A percentile compares a stretch with the other conserved stretches of the same genome.
Conservation (phyloP, 306 rosid genomes). For the Malus asiatica region DNA sequence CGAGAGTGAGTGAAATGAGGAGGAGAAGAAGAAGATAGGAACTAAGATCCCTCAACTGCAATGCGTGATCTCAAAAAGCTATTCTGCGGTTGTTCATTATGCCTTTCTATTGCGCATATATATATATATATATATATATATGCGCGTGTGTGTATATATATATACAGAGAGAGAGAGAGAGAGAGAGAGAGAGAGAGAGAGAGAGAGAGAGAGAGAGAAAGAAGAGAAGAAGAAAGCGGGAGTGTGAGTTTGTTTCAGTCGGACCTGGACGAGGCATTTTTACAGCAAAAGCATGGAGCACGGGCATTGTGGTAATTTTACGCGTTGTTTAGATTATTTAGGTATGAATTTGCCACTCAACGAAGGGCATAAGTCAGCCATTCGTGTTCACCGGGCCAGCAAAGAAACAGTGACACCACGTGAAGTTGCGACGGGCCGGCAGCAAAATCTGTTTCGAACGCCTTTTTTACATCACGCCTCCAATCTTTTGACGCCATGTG, state of each 20-base stretch:
- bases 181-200: too few species aligned
- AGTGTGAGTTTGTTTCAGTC: neutral
- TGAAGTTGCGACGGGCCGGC: neutral
- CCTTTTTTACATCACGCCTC: too few species aligned
- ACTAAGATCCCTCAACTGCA: conserved; percentile 65
- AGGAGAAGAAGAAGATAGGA: neutral
- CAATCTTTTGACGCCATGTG: neutral
- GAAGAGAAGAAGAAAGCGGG: neutral
- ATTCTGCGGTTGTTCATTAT: conserved; percentile 56
- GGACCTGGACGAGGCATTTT: neutral
- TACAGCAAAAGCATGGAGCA: neutral
- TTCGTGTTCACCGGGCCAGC: neutral
- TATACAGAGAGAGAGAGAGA: too few species aligned
- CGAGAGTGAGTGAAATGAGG: neutral
- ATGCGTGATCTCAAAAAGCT: conserved; percentile 74
- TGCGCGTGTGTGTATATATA: too few species aligned
- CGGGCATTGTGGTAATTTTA: neutral
- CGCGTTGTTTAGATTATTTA: neutral
- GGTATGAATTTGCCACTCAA: neutral
- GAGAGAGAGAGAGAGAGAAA: too few species aligned
- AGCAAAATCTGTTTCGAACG: neutral
- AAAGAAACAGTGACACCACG: neutral
- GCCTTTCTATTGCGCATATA: conserved; percentile 62
- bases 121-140: neutral
- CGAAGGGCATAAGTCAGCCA: neutral